Evolutionary conservation across 2,329 filamentous ascomycete species (phyloP).

Genomic region (Alternaria angustiovoidea): DNA sequence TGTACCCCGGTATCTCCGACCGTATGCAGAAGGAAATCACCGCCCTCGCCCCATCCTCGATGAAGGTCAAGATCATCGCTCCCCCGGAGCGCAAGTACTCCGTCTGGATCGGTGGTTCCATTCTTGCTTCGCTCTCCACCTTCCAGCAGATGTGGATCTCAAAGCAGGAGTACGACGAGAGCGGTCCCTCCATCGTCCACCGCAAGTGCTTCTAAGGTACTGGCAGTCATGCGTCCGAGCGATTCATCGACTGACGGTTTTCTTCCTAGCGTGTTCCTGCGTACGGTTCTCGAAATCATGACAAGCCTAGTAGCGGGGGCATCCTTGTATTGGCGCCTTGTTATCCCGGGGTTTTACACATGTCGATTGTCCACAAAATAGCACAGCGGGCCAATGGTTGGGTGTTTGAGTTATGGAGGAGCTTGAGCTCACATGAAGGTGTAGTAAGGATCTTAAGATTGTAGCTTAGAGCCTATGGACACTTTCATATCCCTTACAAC

Average conservation of each 20-base stretch:
- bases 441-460: slow-evolving; percentile 49
- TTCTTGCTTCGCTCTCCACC: slow-evolving; percentile 97
- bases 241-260: slow-evolving; percentile 32
- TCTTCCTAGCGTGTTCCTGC: slow-evolving; percentile 44
- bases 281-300: slow-evolving; percentile 47
- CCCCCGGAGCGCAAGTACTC: slow-evolving; percentile 99
- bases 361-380: slow-evolving; percentile 52
- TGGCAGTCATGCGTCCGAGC: slow-evolving; percentile 21
- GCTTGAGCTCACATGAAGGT: slow-evolving; percentile 45
- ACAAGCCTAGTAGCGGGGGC: slow-evolving; percentile 50
- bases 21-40: slow-evolving; percentile 99
- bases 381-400: slow-evolving; percentile 48
- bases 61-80: slow-evolving; percentile 99
- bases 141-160: slow-evolving; percentile 99
- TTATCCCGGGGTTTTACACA: slow-evolving; percentile 44
- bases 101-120: slow-evolving; percentile 99
- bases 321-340: slow-evolving; percentile 48
- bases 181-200: slow-evolving; percentile 98
- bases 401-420: slow-evolving; percentile 49
- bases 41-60: slow-evolving; percentile 96
- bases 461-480: slow-evolving; percentile 51
- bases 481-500: slow-evolving; percentile 42
- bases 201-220: slow-evolving; percentile 99
- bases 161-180: slow-evolving; percentile 99
- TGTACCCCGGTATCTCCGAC: slow-evolving; percentile 99